phyloP scores from a whole-genome alignment of 352 stramenopile genomes.

The Phytophthora hybrid region DNA sequence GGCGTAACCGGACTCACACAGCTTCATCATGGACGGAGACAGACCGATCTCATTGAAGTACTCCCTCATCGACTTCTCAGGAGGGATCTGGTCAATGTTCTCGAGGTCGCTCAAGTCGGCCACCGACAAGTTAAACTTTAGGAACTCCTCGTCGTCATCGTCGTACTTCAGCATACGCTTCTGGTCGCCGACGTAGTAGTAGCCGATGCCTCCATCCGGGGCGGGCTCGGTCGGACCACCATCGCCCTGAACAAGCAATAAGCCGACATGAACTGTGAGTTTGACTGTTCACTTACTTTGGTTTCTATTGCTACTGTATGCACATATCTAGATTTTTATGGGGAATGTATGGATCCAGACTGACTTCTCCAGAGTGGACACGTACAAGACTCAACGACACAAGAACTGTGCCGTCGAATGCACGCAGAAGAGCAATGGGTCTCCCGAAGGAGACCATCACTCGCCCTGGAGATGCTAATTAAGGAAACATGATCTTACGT shows the following conservation, averaged over 20 bases:
- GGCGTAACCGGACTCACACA: conserved; percentile 80
- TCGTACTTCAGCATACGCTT: conserved; percentile 84
- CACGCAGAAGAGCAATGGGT: conserved; percentile 45
- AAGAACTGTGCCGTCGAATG: conserved; percentile 85
- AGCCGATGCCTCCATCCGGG: conserved; percentile 81
- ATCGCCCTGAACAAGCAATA: conserved; percentile 61
- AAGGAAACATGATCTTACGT: conserved; percentile 76
- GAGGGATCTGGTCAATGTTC: conserved; percentile 65
- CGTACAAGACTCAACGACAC: conserved; percentile 63
- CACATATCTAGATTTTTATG: conserved; percentile 7
- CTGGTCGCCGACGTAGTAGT: conserved; percentile 90
- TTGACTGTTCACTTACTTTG: not conserved
- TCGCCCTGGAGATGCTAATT: conserved; percentile 85
- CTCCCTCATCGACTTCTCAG: conserved; percentile 76
- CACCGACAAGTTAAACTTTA: conserved; percentile 77
- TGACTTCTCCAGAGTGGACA: conserved; percentile 82
- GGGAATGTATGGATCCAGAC: conserved; percentile 86
- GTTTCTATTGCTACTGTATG: conserved; percentile 8
- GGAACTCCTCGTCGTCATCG: conserved; percentile 73
- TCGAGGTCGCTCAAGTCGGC: conserved; percentile 66
- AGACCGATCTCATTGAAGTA: conserved; percentile 73
- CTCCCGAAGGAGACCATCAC: conserved; percentile 19
- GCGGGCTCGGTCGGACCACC: conserved; percentile 76
- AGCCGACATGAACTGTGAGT: conserved; percentile 29
- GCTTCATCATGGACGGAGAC: conserved; percentile 83